A percentile compares a stretch with the other conserved stretches of the same genome.
Evolutionary conservation across 169 alveolate species (phyloP).

Genomic region (Cryptosporidium ryanae): DNA sequence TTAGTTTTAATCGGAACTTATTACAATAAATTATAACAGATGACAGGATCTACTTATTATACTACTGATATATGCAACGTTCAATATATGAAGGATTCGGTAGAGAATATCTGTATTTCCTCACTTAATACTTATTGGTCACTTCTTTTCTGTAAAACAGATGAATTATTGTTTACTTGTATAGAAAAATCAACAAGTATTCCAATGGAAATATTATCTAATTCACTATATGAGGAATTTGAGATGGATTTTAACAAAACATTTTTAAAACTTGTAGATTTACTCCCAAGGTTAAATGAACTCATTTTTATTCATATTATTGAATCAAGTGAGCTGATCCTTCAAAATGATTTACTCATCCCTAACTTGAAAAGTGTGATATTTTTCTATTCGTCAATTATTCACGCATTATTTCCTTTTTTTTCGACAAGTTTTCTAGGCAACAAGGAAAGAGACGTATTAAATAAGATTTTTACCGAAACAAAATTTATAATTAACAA

Average conservation of each 20-base stretch:
- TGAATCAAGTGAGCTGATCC: not conserved
- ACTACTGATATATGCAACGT: not conserved
- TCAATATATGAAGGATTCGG: not conserved
- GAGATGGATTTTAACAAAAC: not conserved
- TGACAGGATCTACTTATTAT: not conserved
- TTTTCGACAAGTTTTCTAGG: not conserved
- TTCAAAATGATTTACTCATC: not conserved
- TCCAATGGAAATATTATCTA: slow-evolving; percentile 26
- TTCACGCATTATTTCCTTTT: slow-evolving; percentile 20
- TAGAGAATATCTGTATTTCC: not conserved
- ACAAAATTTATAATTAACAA: slow-evolving; percentile 8
- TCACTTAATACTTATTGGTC: slow-evolving; percentile 57
- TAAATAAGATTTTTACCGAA: not conserved
- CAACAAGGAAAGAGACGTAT: not conserved
- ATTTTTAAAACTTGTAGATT: slow-evolving; percentile 1
- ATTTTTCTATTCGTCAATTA: slow-evolving; percentile 4
- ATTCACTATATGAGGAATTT: slow-evolving; percentile 9
- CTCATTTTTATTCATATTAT: not conserved
- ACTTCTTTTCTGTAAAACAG: slow-evolving; percentile 34
- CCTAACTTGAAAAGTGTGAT: slow-evolving; percentile 7
- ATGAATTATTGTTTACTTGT: slow-evolving; percentile 26
- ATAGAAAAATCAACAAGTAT: slow-evolving; percentile 14
- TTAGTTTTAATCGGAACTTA: no score
- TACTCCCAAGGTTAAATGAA: slow-evolving; percentile 20
- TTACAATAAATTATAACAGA: not conserved